Base-by-base conservation (phyloP, 1,139 yeast genomes). In the Debaryomyces fabryi region DNA sequence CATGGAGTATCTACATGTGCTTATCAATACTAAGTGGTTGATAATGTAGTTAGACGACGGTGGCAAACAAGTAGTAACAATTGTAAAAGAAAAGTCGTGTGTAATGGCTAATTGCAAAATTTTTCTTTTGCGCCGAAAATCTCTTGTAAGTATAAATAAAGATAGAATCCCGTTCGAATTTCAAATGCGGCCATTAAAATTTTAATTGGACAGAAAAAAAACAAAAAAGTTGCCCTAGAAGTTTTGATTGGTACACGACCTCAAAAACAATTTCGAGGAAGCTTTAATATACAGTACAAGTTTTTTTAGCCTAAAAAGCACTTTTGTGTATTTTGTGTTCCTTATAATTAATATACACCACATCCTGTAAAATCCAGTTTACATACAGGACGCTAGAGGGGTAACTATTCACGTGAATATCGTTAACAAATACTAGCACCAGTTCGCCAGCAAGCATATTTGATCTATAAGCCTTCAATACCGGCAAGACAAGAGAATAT, bases 121-220 rank as follows among this genome's bases (percentile, higher is more conserved):
- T 29, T 38, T 44, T 29, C 27, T 36, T 37, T 38, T 37, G 42
- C 42, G 42, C 42, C 46, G 46, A 44, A 44, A 44, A 35, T 34
- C 36, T 30, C 35, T 36, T 37, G 46, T 44, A 34, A 44, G 42
- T 44, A 44, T 44, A 44, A 44, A 44, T 44, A 44, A 44, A 44
- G 46, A 44, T 32, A 33, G 16, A 44, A 37, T 37, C 40, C 46
- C 46, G 46, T 44, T 38, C 30, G 32, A 44, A 37, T 42, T 40
- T 40, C 41, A 36, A 35, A 20, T 44, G 29, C 34, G 41, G 46
- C 30, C 42, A 44, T 30, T 33, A 37, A 38, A 44, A 44, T 44
- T 44, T 44, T 44, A 36, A 44, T 44, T 44, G 46, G 46, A 44
- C 46, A 44, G 46, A 44, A 30, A 38, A 36, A 43, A 37, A 36